phyloP scores from a whole-genome alignment of 192 early-diverging fungal genomes.

The Coemansia sp. region DNA sequence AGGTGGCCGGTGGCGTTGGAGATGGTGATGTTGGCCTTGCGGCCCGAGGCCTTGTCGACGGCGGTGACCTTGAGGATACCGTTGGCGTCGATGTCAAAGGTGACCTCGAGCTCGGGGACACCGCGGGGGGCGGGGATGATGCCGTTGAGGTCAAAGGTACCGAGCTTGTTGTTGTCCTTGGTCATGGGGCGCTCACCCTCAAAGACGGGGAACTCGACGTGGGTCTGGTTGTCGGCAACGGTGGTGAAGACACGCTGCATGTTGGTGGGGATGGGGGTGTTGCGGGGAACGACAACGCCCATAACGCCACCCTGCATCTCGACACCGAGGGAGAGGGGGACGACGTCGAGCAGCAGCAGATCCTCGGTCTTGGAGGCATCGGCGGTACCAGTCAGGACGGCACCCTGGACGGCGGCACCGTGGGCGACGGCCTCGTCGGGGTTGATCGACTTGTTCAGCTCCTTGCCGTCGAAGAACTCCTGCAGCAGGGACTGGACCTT shows the following conservation, averaged over 20 bases:
- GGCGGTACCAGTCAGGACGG: slow-evolving; percentile 66
- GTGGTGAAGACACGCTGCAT: slow-evolving; percentile 82
- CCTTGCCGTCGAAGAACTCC: slow-evolving; percentile 78
- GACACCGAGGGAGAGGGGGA: slow-evolving; percentile 80
- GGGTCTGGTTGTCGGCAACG: slow-evolving; percentile 77
- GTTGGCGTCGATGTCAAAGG: slow-evolving; percentile 82
- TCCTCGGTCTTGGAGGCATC: slow-evolving; percentile 62
- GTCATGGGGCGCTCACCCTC: slow-evolving; percentile 86
- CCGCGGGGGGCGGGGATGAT: slow-evolving; percentile 77
- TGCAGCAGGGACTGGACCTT: slow-evolving; percentile 78
- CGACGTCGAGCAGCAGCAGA: slow-evolving; percentile 78
- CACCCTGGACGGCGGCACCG: slow-evolving; percentile 89
- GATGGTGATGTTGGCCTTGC: slow-evolving; percentile 90
- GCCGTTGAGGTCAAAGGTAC: slow-evolving; percentile 76
- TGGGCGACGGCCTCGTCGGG: slow-evolving; percentile 95
- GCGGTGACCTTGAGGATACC: slow-evolving; percentile 89
- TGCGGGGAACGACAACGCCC: slow-evolving; percentile 78
- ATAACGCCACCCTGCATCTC: slow-evolving; percentile 84
- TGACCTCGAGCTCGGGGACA: slow-evolving; percentile 73
- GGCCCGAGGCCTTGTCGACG: slow-evolving; percentile 87
- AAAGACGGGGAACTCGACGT: slow-evolving; percentile 79
- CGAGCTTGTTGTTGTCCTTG: slow-evolving; percentile 89
- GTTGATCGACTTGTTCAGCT: slow-evolving; percentile 86
- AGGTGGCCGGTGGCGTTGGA: slow-evolving; percentile 91
- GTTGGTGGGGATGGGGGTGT: slow-evolving; percentile 78